Conservation (phyloP, 345 rosid genomes). For the Nephelium lappaceum region DNA sequence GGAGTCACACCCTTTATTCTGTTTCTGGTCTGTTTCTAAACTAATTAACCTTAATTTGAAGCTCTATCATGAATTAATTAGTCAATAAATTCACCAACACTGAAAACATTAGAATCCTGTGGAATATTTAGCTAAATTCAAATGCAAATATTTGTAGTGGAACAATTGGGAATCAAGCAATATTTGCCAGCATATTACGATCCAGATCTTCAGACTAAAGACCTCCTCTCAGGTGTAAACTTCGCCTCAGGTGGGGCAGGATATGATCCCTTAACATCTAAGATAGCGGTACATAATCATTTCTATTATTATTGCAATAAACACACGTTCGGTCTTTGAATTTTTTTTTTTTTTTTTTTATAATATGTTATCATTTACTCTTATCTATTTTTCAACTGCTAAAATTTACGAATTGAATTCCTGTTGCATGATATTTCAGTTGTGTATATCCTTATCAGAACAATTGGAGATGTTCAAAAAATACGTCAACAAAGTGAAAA, state of each 20-base stretch:
- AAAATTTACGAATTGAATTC: too few species aligned
- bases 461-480: constrained; percentile 41
- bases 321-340: neutral
- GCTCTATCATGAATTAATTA: too few species aligned
- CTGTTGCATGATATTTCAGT: constrained; percentile 17
- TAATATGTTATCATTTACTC: too few species aligned
- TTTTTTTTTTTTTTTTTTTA: neutral
- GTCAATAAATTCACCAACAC: too few species aligned
- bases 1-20: too few species aligned
- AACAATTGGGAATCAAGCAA: constrained; percentile 58
- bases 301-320: neutral
- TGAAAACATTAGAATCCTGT: too few species aligned
- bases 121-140: too few species aligned
- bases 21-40: too few species aligned
- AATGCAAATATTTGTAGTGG: constrained; percentile 33
- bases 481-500: constrained; percentile 32
- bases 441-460: constrained; percentile 32
- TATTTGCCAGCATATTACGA: constrained; percentile 61
- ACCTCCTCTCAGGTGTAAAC: constrained; percentile 64
- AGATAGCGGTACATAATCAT: constrained; percentile 33
- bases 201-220: constrained; percentile 38
- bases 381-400: too few species aligned
- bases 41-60: too few species aligned
- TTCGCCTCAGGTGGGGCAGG: constrained; percentile 78
- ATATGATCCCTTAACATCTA: constrained; percentile 53